Evolutionary conservation across 306 rosid genomes (phyloP).

Genomic region (Malus sylvestris): DNA sequence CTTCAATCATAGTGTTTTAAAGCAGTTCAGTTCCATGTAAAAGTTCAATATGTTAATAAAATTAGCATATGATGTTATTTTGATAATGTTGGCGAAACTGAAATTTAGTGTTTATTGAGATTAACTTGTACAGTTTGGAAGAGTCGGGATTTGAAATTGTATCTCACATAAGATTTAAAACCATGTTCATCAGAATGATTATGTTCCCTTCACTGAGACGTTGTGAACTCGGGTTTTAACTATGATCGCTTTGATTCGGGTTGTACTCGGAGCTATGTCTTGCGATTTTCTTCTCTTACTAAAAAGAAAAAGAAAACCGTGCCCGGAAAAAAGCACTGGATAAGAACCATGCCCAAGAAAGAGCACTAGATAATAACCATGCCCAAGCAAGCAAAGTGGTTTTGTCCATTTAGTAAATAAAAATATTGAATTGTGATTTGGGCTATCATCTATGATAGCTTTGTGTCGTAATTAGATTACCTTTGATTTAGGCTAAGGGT

Average conservation of each 20-base stretch:
- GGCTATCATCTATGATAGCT: no score
- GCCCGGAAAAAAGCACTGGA: neutral
- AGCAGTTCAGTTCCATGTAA: neutral
- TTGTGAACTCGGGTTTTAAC: neutral
- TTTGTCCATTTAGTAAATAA: neutral
- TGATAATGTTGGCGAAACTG: neutral
- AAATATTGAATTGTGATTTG: no score
- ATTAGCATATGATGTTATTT: neutral
- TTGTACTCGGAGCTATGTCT: neutral
- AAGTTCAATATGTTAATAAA: neutral
- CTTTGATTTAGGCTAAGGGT: neutral
- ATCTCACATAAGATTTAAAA: neutral
- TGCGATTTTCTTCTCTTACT: neutral
- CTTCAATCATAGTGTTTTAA: neutral
- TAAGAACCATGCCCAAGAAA: neutral
- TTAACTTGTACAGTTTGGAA: neutral
- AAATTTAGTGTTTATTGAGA: neutral
- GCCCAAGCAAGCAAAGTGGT: neutral
- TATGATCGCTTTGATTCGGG: neutral
- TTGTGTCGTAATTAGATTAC: no score
- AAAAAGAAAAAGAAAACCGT: neutral
- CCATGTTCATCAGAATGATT: neutral
- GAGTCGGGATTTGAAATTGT: neutral
- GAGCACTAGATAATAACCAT: neutral
- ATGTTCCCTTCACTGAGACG: neutral